Conservation (phyloP, 2,329 filamentous ascomycete species). For the Beauveria pseudobassiana region DNA sequence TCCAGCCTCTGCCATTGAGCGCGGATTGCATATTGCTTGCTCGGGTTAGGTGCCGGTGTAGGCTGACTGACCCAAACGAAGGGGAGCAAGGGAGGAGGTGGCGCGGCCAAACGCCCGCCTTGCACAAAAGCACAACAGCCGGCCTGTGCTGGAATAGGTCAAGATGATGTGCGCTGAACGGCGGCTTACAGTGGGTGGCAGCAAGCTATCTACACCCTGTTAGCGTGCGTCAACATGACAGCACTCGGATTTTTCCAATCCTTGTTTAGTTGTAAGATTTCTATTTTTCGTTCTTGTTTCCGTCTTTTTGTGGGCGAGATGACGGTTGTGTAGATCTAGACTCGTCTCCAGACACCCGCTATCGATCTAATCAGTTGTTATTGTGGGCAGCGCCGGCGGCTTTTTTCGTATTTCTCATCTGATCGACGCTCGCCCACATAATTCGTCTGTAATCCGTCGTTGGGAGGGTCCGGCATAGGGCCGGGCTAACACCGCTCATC, state of each 20-base stretch:
- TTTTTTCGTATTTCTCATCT: background rate
- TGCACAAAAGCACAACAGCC: too few relatives aligned
- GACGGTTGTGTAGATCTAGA: background rate
- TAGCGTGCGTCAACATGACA: background rate
- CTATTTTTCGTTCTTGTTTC: background rate
- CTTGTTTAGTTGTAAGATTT: background rate
- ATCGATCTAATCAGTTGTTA: background rate
- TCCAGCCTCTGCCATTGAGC: background rate
- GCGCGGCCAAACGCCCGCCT: background rate
- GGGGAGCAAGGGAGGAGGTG: background rate
- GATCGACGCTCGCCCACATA: background rate
- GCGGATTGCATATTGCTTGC: background rate
- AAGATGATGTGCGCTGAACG: background rate
- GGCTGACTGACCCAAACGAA: background rate
- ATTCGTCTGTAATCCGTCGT: background rate
- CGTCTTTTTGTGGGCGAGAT: background rate
- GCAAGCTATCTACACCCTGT: background rate
- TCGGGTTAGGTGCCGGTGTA: background rate
- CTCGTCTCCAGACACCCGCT: background rate
- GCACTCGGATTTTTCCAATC: background rate
- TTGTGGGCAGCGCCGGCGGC: background rate
- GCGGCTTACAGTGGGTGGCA: background rate
- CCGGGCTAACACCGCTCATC: too few relatives aligned
- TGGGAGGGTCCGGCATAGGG: background rate
- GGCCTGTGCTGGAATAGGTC: background rate